Conservation (phyloP, 2,329 filamentous ascomycete species). For the Colletotrichum sp. region DNA sequence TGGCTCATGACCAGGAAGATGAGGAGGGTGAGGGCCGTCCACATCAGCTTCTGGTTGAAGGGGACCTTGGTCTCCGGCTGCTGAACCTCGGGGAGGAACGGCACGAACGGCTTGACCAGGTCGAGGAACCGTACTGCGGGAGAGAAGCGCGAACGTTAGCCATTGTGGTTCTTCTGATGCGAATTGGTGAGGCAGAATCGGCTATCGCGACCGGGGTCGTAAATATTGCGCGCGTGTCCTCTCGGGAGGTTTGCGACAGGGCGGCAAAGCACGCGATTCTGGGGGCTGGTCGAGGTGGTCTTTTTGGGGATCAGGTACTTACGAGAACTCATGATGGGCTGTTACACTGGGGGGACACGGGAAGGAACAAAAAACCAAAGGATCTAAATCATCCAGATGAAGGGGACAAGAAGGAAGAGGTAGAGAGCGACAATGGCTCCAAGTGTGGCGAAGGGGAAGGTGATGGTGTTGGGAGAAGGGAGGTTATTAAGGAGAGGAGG, state of each 20-base stretch:
- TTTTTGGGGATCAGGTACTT: conserved; percentile 36
- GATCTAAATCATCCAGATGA: conserved; percentile 39
- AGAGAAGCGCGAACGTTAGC: conserved; percentile 5
- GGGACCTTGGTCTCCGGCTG: conserved; percentile 97
- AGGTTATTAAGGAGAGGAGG: conserved; percentile 38
- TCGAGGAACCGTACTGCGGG: conserved; percentile 96
- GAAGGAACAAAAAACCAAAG: conserved; percentile 29
- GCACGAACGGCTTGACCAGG: conserved; percentile 99
- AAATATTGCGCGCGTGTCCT: conserved; percentile 5
- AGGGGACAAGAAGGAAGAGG: conserved; percentile 34
- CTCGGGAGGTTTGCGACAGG: conserved; percentile 8
- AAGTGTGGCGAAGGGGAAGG: conserved; percentile 35
- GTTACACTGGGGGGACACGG: conserved; percentile 35
- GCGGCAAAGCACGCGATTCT: conserved; percentile 8
- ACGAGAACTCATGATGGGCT: conserved; percentile 58
- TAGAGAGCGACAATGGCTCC: conserved; percentile 25
- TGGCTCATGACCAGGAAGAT: conserved; percentile 99
- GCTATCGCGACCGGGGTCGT: background rate
- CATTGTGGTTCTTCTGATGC: background rate
- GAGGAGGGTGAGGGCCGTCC: conserved; percentile 90
- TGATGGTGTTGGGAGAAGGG: conserved; percentile 33
- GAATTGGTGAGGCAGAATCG: background rate
- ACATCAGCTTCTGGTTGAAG: conserved; percentile 99
- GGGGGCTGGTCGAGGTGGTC: background rate
- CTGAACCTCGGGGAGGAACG: conserved; percentile 98